Evolutionary conservation across 768 basidiomycete species (phyloP), one percentile per base, ranked within the genome.

Genomic region (Leccinum rimulosum): DNA sequence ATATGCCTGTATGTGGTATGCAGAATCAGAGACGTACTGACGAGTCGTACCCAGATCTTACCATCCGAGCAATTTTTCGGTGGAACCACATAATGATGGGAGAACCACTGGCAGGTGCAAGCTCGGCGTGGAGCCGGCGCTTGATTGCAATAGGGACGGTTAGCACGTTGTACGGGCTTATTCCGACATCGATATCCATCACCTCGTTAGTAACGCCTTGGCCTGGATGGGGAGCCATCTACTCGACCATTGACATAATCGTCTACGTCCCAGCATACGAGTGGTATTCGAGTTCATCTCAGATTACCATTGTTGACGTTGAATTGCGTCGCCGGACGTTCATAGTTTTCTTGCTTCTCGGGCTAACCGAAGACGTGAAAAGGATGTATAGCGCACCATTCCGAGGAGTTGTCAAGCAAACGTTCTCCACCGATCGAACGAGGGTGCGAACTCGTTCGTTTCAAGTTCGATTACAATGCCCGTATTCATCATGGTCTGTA

Each of bases 1-100:
- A 52, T 85, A 85, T 64, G 61, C 62, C 35, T 65, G 67, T 68
- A 17, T 31, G 67, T 60, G 14, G 27, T 43, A 31, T n/a, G 9
- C 8, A 7, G 19, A 45, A 4, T 31, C 7, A 14, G 6, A 10
- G 31, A 19, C 1, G 40, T 22, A 17, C 51, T 62, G 8, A 65
- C 28, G 3, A 12, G 6, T 8, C 9, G 3, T 49, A 6, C 43
- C 38, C 55, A 68, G 66, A 27, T 55, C 56, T 63, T 22, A 58
- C 49, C 14, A 50, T 63, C 17, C 45, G 54, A 45, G 59, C 53
- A 35, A 53, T 27, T 51, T 19, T 56, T 8, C 57, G 27, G n/a
- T 50, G 50, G 30, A 57, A 52, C 25, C 40, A 35, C 36, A n/a
- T 25, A 0, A 28, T 15, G 28, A 54, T 43, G n/a, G 45, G 12